Conservation (phyloP, 2,329 filamentous ascomycete species). For the Venturia asperata region DNA sequence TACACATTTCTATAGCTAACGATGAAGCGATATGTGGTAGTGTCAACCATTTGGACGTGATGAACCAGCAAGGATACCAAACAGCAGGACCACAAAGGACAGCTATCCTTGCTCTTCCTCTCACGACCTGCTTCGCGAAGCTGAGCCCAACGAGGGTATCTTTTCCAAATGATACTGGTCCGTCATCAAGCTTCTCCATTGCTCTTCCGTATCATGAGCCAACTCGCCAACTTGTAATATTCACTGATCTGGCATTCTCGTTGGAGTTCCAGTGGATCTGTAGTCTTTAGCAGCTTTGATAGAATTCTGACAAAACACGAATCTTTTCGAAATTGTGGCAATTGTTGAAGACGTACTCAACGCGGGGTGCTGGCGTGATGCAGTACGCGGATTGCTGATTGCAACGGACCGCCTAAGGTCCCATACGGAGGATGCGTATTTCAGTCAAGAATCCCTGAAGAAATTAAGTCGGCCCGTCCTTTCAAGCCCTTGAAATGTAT, state of each 20-base stretch:
- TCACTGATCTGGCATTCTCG: background rate
- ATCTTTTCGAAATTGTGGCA: background rate
- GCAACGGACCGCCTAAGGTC: background rate
- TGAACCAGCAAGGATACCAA: too few relatives aligned
- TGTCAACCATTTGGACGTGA: too few relatives aligned
- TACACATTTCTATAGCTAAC: too few relatives aligned
- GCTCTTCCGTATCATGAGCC: background rate
- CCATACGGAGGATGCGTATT: background rate
- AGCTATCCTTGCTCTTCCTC: too few relatives aligned
- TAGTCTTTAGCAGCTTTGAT: background rate
- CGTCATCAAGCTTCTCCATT: background rate
- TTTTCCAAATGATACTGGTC: too few relatives aligned
- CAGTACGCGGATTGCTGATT: background rate
- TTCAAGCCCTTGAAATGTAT: background rate
- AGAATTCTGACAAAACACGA: background rate
- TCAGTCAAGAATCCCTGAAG: background rate
- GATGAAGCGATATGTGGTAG: too few relatives aligned
- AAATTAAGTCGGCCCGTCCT: background rate
- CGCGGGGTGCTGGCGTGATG: background rate
- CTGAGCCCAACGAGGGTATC: too few relatives aligned
- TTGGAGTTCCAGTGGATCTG: background rate
- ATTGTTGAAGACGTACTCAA: background rate
- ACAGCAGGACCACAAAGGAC: too few relatives aligned
- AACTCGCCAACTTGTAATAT: background rate
- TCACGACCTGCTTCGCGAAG: too few relatives aligned